These are phyloP conservation scores for Podospora pseudoanserina DNA, from an alignment of 495 filamentous ascomycete genomes.

Conservation along the genomic window DNA sequence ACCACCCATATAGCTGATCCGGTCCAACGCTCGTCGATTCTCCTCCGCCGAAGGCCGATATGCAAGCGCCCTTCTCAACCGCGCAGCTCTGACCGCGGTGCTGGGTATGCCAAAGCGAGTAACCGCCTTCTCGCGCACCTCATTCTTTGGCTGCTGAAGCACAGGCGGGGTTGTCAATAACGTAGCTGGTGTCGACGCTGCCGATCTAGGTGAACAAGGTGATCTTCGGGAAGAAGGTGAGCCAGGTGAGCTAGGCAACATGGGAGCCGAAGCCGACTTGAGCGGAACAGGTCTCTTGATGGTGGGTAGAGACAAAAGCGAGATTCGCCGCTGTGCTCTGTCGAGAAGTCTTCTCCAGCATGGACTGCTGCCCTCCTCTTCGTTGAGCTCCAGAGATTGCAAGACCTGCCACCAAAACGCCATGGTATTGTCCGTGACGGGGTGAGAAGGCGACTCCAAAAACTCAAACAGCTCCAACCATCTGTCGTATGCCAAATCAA, in stretches of 20 bases:
- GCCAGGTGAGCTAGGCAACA: not conserved
- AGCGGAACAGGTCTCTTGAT: not conserved
- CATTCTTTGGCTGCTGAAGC: not conserved
- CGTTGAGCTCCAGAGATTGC: constrained; percentile 35
- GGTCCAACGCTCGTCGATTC: constrained; percentile 39
- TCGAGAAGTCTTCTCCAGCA: constrained; percentile 27
- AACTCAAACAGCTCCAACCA: constrained; percentile 39
- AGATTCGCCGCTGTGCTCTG: constrained; percentile 26
- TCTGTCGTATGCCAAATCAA: constrained; percentile 17
- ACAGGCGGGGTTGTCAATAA: not conserved
- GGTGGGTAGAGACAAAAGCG: constrained; percentile 15
- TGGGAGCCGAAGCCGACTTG: not conserved
- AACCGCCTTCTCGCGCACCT: not conserved
- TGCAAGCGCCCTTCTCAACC: not conserved
- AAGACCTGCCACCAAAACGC: constrained; percentile 30
- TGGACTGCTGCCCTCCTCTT: constrained; percentile 8
- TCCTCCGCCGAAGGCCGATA: constrained; percentile 17
- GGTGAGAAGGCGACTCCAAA: constrained; percentile 14
- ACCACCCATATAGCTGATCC: constrained; percentile 42
- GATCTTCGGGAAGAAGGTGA: not conserved
- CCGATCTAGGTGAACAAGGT: not conserved
- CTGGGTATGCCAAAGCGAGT: constrained; percentile 5
- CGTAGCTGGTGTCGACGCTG: not conserved
- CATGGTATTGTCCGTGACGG: constrained; percentile 1
- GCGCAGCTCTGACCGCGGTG: not conserved